Base-by-base conservation (phyloP, 208 protist species). In the Acanthamoeba healyi region DNA sequence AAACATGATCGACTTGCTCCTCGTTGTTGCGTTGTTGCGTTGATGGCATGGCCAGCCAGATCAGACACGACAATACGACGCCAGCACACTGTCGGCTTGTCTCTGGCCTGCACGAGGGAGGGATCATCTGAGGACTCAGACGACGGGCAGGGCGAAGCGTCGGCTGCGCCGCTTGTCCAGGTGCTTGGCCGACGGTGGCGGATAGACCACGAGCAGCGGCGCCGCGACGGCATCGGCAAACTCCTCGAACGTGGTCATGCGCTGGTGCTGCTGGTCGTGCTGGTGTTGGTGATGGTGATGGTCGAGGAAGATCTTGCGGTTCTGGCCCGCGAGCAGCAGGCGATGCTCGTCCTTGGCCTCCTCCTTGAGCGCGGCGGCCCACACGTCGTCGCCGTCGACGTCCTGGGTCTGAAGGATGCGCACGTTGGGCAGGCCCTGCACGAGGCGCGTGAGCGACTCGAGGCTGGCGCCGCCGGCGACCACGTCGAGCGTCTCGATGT, bases 311-410 rank as follows among this genome's bases (percentile, higher is more conserved):
- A 72, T 5, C 63, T 72, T 72, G 32, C 63, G 63, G 63, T 29
- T 72, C 63, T 38, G 63, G 29, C 63, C 63, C 12, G 26, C 63
- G 12, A 72, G n/a, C 63, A 72, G 34, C 32, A 72, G 32, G n/a
- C 63, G 63, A 29, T 72, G 63, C 32, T 72, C 63, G 63, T 72
- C 63, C 63, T 72, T 72, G 63, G 63, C 63, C 32, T 72, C 63
- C 63, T 72, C 63, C 32, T 22, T 32, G 10, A 72, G 63, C 63
- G 63, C 63, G 12, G 63, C 7, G 12, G 63, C 6, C 63, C 63
- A 72, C 32, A 72, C 24, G 63, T 72, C 63, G 32, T 72, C 63
- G 63, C 38, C 63, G 32, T 72, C 63, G 29, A 15, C 14, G 51
- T 72, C 63, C 32, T 38, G 29, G 9, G n/a, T 10, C 63, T 42